These are phyloP conservation scores for Lagenaria siceraria DNA, from an alignment of 306 rosid species.

Conservation along the genomic window DNA sequence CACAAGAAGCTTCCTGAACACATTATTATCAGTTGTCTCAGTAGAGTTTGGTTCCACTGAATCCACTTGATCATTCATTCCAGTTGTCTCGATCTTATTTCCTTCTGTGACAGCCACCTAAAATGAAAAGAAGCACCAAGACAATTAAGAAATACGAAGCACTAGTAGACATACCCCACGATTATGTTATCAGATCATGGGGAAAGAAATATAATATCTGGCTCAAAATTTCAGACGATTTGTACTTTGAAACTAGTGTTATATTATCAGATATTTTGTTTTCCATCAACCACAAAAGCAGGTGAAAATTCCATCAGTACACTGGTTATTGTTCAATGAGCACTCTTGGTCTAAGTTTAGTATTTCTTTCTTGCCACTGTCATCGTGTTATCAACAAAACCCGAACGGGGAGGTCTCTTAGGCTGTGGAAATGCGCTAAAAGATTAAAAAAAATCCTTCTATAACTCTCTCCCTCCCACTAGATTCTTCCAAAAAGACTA, in stretches of 20 bases:
- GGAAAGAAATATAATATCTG: neutral
- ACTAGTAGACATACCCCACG: neutral
- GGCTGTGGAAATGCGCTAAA: neutral
- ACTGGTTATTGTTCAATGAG: neutral
- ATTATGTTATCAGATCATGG: neutral
- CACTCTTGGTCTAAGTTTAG: neutral
- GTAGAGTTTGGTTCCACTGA: constrained; percentile 22
- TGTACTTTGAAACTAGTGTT: neutral
- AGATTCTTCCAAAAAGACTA: neutral
- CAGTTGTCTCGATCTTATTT: constrained; percentile 16
- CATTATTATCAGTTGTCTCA: constrained; percentile 36
- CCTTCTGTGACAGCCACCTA: constrained; percentile 30
- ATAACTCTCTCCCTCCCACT: neutral
- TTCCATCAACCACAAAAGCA: neutral
- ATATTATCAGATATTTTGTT: neutral
- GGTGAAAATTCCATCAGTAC: neutral
- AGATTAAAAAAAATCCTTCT: neutral
- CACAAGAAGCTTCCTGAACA: constrained; percentile 82
- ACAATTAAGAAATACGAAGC: neutral
- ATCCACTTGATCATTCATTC: constrained; percentile 13
- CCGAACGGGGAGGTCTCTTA: neutral
- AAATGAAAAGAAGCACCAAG: neutral
- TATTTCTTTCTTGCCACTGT: neutral
- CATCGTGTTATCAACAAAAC: neutral
- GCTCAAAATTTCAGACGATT: neutral